These are phyloP conservation scores for Mycena pura DNA, from an alignment of 768 basidiomycete species.

Conservation along the genomic window DNA sequence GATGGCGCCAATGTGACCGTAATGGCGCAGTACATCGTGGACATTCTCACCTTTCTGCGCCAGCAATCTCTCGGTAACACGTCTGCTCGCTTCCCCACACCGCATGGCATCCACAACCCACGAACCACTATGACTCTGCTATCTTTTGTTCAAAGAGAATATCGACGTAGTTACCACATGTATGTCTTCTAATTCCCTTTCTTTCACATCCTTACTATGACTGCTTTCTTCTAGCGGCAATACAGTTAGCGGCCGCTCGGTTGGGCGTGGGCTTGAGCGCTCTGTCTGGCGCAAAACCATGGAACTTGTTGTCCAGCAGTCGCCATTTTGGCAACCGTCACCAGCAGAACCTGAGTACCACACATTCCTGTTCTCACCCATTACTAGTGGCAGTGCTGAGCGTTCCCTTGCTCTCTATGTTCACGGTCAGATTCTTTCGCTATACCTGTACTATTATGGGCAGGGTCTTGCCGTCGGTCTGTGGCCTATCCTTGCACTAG, in stretches of 20 bases:
- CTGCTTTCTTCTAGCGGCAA: neutral
- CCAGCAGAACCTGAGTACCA: neutral
- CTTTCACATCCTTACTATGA: too few species aligned
- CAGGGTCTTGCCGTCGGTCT: neutral
- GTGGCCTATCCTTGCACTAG: neutral
- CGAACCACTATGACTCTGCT: neutral
- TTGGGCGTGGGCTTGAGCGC: neutral
- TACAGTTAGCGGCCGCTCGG: neutral
- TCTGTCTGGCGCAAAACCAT: neutral
- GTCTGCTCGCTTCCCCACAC: neutral
- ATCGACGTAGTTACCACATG: neutral
- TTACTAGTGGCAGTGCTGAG: neutral
- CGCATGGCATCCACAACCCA: neutral
- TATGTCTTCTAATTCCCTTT: too few species aligned
- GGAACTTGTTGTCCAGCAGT: neutral
- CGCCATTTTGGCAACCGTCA: neutral
- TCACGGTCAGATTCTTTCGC: neutral
- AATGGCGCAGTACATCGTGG: neutral
- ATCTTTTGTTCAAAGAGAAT: neutral
- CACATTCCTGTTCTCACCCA: neutral
- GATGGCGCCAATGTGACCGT: neutral
- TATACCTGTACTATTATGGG: neutral
- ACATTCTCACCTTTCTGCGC: neutral
- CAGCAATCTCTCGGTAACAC: neutral
- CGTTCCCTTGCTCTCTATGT: neutral